Percentiles rank a stretch among this genome's conserved stretches.
Conservation (phyloP, 2,329 filamentous ascomycete species). For the Cryphonectria carpinicola region DNA sequence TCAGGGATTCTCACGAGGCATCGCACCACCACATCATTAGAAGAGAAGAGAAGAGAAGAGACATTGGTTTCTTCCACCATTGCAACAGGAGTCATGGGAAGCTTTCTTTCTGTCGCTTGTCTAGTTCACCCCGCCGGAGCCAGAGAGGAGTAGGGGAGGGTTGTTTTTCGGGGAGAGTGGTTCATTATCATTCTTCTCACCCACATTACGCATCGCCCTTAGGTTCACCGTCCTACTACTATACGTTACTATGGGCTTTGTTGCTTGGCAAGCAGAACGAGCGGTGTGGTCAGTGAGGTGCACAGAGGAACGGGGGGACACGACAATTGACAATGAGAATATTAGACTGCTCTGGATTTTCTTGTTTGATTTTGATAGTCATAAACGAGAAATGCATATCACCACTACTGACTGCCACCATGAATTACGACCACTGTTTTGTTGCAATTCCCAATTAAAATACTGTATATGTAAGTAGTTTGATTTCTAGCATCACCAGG, state of each 20-base stretch:
- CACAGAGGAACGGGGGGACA: neutral
- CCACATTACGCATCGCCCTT: neutral
- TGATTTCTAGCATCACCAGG: neutral
- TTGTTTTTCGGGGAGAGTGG: neutral
- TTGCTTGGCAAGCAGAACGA: neutral
- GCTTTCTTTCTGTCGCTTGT: neutral
- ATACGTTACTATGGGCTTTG: neutral
- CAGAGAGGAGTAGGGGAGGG: neutral
- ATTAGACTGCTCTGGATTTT: constrained; percentile 4
- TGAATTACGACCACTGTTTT: too few species aligned
- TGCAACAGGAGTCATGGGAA: constrained; percentile 20
- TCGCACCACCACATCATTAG: constrained; percentile 15
- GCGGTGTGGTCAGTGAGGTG: constrained; percentile 4
- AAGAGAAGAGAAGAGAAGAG: constrained; percentile 21
- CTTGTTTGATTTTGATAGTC: neutral
- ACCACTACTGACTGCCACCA: neutral
- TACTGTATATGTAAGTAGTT: too few species aligned
- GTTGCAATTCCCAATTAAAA: too few species aligned
- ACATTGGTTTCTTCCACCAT: constrained; percentile 20
- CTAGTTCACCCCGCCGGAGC: neutral
- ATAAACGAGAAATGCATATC: neutral
- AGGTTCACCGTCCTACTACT: neutral
- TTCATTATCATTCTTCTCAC: neutral
- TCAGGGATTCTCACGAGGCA: neutral
- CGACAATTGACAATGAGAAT: neutral